phyloP scores from a whole-genome alignment of 108 stramenopile species.

The Schizochytrium sp. region DNA sequence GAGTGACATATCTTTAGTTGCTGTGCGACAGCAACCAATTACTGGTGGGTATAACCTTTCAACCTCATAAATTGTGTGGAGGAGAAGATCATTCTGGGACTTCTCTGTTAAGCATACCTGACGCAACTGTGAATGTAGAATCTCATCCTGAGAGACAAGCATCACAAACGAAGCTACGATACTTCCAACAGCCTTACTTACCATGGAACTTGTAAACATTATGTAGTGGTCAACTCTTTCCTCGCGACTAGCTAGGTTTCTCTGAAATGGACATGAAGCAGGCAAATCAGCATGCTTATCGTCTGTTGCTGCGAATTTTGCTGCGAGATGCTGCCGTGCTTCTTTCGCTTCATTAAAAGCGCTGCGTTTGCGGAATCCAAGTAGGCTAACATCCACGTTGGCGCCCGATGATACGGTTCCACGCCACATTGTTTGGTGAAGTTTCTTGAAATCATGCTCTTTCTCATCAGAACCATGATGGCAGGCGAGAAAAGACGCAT shows the following conservation, averaged over 20 bases:
- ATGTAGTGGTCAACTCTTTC: slow-evolving; percentile 7
- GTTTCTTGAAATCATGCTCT: background rate
- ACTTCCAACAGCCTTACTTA: slow-evolving; percentile 1
- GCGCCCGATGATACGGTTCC: background rate
- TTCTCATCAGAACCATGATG: background rate
- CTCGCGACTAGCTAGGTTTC: background rate
- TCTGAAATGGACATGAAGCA: background rate
- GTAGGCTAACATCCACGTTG: background rate
- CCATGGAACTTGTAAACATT: slow-evolving; percentile 11
- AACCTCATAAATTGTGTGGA: background rate
- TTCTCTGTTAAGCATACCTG: background rate
- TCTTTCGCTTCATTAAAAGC: slow-evolving; percentile 2
- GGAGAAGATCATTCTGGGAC: background rate
- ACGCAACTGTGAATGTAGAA: background rate
- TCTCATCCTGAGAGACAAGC: background rate
- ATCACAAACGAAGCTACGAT: background rate
- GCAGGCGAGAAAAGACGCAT: background rate
- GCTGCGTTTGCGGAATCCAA: background rate
- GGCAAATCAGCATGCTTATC: background rate
- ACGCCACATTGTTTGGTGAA: slow-evolving; percentile 1
- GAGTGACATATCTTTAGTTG: background rate
- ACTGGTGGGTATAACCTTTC: background rate
- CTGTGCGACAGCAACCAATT: slow-evolving; percentile 21
- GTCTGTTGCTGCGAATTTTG: background rate
- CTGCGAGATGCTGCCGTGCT: background rate